These are phyloP conservation scores for Camelina hispida DNA, from an alignment of 345 rosid genomes.

Conservation along the genomic window DNA sequence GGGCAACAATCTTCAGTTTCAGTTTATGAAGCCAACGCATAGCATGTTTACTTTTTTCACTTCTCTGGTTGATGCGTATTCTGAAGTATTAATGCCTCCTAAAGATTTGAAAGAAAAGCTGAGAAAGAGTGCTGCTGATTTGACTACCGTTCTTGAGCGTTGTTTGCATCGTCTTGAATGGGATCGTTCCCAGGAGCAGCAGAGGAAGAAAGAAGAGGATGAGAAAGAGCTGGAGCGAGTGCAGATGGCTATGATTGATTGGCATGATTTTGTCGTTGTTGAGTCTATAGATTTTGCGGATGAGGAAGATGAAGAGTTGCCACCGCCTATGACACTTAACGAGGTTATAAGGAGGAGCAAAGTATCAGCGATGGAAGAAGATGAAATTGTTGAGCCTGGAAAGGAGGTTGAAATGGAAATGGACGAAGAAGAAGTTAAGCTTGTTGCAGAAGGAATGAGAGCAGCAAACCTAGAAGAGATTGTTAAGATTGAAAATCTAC, in stretches of 20 bases:
- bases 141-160: background rate
- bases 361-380: background rate
- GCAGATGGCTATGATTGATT: background rate
- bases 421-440: background rate
- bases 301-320: background rate
- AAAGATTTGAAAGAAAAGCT: background rate
- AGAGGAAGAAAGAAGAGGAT: background rate
- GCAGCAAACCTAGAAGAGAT: constrained; percentile 1
- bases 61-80: background rate
- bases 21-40: background rate
- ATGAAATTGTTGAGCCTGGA: background rate
- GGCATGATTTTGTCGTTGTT: background rate
- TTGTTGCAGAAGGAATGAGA: background rate
- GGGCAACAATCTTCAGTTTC: background rate
- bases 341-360: background rate
- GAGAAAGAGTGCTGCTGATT: constrained; percentile 1
- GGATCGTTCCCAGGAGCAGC: constrained; percentile 1
- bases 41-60: background rate
- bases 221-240: background rate
- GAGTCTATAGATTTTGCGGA: background rate
- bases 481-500: background rate
- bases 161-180: background rate
- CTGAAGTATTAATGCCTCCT: background rate
- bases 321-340: background rate
- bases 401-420: background rate